Evolutionary conservation across 78 protist genomes (phyloP), one percentile per base, ranked within the genome.

Genomic region (Dictyostelium brefeldianum): DNA sequence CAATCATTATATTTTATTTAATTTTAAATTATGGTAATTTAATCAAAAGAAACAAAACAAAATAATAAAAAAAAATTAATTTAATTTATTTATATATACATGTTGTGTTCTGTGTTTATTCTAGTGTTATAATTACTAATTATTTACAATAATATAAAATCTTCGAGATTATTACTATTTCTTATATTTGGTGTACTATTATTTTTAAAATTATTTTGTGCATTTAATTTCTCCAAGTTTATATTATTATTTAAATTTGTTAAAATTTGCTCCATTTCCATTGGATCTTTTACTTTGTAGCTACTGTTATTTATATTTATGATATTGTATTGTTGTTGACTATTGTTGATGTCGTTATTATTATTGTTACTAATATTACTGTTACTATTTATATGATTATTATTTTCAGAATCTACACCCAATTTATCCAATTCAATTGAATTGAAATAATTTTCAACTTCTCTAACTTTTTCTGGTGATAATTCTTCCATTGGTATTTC

Each of bases 391-490:
- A 31, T 71, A 71, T 71, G 48, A 46, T 46, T 71, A 43, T 71
- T 71, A 20, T 71, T 71, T 31, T 71, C 53, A 43, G 9, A 41
- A 71, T 71, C 78, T 20, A 71, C 53, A 20, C 53, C 53, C 9
- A 71, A 46, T 43, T 47, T 27, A 29, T 71, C 78, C 43, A 71
- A 71, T 43, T 71, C 53, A 43, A 71, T 46, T 9, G 78, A 71
- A 43, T 71, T 46, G 8, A 71, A 71, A 71, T 71, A 71, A 9
- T 71, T 20, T 71, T 71, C 78, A 71, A 71, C 53, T 20, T 71
- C 78, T 71, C 43, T 71, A 20, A 71, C 25, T n/a, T 43, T 71
- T 46, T 71, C 78, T 5, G 78, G 78, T 71, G 78, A 46, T 9
- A 71, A 41, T 20, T 71, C 78, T 8, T 71, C 78, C 5, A 20